Conservation (phyloP, 768 basidiomycete species). For the Mycena albidolilacea region DNA sequence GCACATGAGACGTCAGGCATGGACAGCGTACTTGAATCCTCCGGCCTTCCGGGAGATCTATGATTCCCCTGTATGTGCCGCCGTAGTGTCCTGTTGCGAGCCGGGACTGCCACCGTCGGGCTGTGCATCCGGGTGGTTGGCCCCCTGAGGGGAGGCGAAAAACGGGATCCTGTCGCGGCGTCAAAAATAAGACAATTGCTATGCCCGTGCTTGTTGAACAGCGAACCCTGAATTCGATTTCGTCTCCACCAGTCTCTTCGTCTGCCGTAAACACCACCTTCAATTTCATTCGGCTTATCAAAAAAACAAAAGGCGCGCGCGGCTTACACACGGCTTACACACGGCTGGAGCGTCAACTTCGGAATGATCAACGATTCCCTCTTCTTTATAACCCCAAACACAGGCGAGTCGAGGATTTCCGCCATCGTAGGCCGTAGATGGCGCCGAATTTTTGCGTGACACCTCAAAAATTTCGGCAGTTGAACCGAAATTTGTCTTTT, state of each 20-base stretch:
- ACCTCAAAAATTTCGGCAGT: too few relatives aligned
- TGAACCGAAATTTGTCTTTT: too few relatives aligned
- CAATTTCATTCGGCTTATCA: background rate
- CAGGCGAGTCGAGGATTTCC: background rate
- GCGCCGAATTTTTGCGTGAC: too few relatives aligned
- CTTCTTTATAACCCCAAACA: background rate
- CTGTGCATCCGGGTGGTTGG: background rate
- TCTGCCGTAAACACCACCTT: background rate
- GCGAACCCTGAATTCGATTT: background rate
- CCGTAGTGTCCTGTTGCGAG: background rate
- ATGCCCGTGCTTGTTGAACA: background rate
- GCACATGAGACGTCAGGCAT: background rate
- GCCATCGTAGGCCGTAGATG: background rate
- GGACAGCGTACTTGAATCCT: background rate
- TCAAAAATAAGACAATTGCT: background rate
- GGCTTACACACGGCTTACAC: background rate
- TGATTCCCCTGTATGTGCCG: background rate
- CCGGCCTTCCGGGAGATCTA: background rate
- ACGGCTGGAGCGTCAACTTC: background rate
- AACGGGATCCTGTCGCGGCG: background rate
- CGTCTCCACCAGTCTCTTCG: background rate
- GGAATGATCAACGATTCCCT: background rate
- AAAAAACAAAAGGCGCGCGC: background rate
- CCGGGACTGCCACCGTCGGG: background rate
- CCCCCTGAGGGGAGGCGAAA: background rate